These are phyloP conservation scores for Aspergillus ellipticus DNA, from an alignment of 495 filamentous ascomycete species.

Conservation along the genomic window DNA sequence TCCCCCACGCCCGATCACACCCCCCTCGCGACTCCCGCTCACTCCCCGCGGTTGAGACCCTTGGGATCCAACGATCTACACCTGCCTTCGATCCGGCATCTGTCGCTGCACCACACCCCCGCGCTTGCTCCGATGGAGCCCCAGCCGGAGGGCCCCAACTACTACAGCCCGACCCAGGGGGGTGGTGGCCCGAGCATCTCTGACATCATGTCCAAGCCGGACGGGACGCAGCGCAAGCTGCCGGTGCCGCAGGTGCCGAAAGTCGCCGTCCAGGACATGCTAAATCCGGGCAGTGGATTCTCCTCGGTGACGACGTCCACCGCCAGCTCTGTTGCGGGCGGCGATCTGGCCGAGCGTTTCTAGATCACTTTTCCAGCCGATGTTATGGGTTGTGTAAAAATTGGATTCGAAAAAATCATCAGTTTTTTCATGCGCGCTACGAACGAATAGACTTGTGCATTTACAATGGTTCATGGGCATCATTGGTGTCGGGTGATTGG, in stretches of 20 bases:
- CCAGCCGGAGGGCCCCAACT: constrained; percentile 52
- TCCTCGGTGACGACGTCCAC: constrained; percentile 51
- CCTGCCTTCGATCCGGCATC: constrained; percentile 82
- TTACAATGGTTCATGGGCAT: constrained; percentile 31
- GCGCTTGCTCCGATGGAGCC: constrained; percentile 92
- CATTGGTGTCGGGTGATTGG: constrained; percentile 23
- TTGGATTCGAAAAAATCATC: constrained; percentile 20
- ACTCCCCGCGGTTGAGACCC: constrained; percentile 88
- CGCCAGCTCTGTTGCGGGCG: constrained; percentile 45
- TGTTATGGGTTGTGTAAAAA: constrained; percentile 9
- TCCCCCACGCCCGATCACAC: constrained; percentile 98
- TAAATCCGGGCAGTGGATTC: constrained; percentile 64
- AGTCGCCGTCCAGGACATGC: constrained; percentile 82
- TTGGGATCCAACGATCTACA: constrained; percentile 65
- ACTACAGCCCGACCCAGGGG: constrained; percentile 51
- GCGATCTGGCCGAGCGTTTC: constrained; percentile 40
- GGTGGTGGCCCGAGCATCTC: constrained; percentile 71
- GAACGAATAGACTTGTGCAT: constrained; percentile 49
- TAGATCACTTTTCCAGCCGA: constrained; percentile 13
- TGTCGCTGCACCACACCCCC: constrained; percentile 83
- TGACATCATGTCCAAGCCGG: constrained; percentile 86
- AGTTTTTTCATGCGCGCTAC: constrained; percentile 35
- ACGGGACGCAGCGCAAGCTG: constrained; percentile 88
- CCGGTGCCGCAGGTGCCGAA: constrained; percentile 87
- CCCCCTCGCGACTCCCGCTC: constrained; percentile 88